Evolutionary conservation across 2,329 filamentous ascomycete species (phyloP).

Genomic region (Blastomyces silverae): DNA sequence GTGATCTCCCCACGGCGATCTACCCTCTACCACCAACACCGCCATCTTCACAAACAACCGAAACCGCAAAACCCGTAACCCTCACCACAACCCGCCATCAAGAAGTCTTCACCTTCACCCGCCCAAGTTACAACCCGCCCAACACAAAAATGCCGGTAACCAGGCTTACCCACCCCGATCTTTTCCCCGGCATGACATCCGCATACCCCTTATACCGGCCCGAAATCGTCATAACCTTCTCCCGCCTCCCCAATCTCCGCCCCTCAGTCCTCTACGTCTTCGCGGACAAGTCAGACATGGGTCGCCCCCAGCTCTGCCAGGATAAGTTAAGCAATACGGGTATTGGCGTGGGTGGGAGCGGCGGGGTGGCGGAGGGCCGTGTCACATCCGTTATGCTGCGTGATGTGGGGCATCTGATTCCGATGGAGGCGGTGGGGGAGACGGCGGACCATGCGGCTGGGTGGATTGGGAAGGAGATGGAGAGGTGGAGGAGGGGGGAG

Average conservation of each 20-base stretch:
- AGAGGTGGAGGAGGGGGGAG: slow-evolving; percentile 53
- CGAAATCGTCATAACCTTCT: slow-evolving; percentile 37
- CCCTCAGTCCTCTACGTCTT: slow-evolving; percentile 44
- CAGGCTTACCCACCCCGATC: slow-evolving; percentile 43
- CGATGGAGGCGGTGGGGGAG: slow-evolving; percentile 66
- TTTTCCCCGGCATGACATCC: slow-evolving; percentile 30
- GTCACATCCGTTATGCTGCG: slow-evolving; percentile 61
- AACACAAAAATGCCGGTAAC: slow-evolving; percentile 33
- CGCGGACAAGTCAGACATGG: slow-evolving; percentile 40
- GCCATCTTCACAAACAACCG: slow-evolving; percentile 54
- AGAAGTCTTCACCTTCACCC: slow-evolving; percentile 57
- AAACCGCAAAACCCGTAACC: slow-evolving; percentile 51
- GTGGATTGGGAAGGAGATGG: slow-evolving; percentile 55
- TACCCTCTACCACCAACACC: slow-evolving; percentile 32
- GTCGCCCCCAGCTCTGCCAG: slow-evolving; percentile 33
- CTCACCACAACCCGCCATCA: slow-evolving; percentile 76
- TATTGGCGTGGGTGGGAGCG: slow-evolving; percentile 37
- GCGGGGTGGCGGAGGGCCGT: slow-evolving; percentile 57
- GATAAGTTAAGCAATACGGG: slow-evolving; percentile 40
- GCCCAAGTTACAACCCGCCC: slow-evolving; percentile 51
- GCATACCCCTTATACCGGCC: slow-evolving; percentile 42
- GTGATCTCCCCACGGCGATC: slow-evolving; percentile 59
- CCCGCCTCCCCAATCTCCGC: slow-evolving; percentile 39
- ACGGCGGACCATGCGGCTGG: slow-evolving; percentile 56
- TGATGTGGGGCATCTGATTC: slow-evolving; percentile 68